A percentile compares a stretch with the other conserved stretches of the same genome.
These are phyloP conservation scores for Mycena sanguinolenta DNA, from an alignment of 768 basidiomycete species.

Conservation along the genomic window DNA sequence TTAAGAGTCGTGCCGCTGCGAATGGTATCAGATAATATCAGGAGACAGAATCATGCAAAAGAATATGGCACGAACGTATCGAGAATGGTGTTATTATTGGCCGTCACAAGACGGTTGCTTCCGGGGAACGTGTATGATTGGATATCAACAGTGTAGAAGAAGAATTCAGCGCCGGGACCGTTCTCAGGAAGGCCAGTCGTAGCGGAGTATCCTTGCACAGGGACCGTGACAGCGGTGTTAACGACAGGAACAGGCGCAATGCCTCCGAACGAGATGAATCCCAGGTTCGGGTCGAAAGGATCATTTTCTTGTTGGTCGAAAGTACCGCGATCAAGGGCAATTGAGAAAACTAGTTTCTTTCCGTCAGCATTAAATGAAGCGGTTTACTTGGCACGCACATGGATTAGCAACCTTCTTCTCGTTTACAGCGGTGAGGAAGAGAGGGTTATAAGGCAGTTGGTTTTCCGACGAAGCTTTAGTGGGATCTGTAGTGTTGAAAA, in stretches of 20 bases:
- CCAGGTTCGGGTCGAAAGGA: slow-evolving; percentile 39
- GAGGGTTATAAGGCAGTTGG: slow-evolving; percentile 26
- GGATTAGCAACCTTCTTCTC: slow-evolving; percentile 34
- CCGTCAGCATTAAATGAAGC: background rate
- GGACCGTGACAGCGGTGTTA: slow-evolving; percentile 34
- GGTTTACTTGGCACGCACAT: slow-evolving; percentile 5
- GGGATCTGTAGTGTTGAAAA: slow-evolving; percentile 39
- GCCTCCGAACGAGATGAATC: slow-evolving; percentile 43
- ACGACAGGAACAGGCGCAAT: slow-evolving; percentile 40
- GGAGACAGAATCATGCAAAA: background rate
- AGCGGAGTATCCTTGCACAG: slow-evolving; percentile 38
- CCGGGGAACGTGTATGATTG: slow-evolving; percentile 38
- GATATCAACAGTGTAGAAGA: slow-evolving; percentile 40
- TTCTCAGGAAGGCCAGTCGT: slow-evolving; percentile 34
- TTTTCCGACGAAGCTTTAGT: slow-evolving; percentile 29
- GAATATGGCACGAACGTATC: slow-evolving; percentile 14
- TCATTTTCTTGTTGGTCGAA: slow-evolving; percentile 37
- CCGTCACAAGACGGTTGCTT: slow-evolving; percentile 13
- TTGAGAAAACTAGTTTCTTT: slow-evolving; percentile 30
- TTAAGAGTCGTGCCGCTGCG: slow-evolving; percentile 38
- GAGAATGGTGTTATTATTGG: slow-evolving; percentile 34
- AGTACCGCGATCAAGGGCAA: slow-evolving; percentile 39
- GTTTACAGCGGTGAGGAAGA: slow-evolving; percentile 27
- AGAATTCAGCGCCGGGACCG: slow-evolving; percentile 28
- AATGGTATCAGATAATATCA: too few relatives aligned